Percentiles rank a stretch among this genome's conserved stretches.
Conservation (phyloP, 768 basidiomycete genomes). For the Thelephora ganbajun region DNA sequence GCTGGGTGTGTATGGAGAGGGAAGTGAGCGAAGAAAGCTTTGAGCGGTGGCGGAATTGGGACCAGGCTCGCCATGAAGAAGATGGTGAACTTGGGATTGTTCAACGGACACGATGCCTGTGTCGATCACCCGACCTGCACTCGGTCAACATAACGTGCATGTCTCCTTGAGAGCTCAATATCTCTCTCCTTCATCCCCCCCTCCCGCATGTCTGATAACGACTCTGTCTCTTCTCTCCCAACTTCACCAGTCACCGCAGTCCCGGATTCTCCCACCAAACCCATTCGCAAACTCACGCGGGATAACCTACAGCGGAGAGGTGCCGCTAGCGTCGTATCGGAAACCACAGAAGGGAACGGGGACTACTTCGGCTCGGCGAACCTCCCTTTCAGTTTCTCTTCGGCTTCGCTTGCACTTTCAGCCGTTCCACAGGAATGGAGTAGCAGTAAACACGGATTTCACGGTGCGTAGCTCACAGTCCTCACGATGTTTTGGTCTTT, state of each 20-base stretch:
- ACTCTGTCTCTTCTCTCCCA: slow-evolving; percentile 44
- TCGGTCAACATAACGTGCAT: no score
- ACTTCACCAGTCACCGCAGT: slow-evolving; percentile 36
- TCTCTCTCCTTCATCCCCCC: not conserved
- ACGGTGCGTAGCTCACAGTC: slow-evolving; percentile 41
- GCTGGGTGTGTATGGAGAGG: slow-evolving; percentile 41
- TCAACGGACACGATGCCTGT: no score
- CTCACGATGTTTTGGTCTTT: not conserved
- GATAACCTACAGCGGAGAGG: slow-evolving; percentile 43
- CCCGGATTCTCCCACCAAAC: slow-evolving; percentile 30
- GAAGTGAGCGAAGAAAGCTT: slow-evolving; percentile 41
- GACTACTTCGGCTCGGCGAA: slow-evolving; percentile 42
- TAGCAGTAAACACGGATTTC: slow-evolving; percentile 75
- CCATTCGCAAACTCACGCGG: slow-evolving; percentile 66
- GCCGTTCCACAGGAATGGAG: slow-evolving; percentile 59
- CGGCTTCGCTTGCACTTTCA: slow-evolving; percentile 31
- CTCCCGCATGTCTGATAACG: slow-evolving; percentile 24
- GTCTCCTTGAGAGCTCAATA: not conserved
- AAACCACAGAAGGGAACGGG: slow-evolving; percentile 51
- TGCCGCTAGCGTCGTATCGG: slow-evolving; percentile 62
- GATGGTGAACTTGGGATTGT: not conserved
- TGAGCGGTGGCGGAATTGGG: slow-evolving; percentile 26
- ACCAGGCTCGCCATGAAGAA: slow-evolving; percentile 1
- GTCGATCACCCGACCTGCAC: no score
- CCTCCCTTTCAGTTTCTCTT: slow-evolving; percentile 30